Evolutionary conservation across 2,329 filamentous ascomycete genomes (phyloP).

Genomic region (Ophiostoma novo-ulmi): DNA sequence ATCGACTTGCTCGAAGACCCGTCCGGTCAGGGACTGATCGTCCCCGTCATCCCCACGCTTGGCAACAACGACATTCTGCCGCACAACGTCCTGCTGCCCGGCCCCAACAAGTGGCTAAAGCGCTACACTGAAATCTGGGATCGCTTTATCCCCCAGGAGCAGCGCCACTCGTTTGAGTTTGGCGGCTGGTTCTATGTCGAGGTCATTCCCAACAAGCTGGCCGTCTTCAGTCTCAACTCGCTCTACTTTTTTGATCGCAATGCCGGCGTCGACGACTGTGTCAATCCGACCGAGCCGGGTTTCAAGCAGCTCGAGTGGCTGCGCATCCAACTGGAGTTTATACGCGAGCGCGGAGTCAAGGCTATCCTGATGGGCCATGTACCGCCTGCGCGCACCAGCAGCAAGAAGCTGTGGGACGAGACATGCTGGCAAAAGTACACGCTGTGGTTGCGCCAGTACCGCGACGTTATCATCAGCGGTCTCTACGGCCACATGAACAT

Average conservation of each 20-base stretch:
- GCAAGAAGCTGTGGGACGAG: slow-evolving; percentile 90
- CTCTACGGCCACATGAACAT: slow-evolving; percentile 98
- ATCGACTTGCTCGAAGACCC: slow-evolving; percentile 61
- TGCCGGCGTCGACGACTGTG: slow-evolving; percentile 86
- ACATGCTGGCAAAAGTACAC: slow-evolving; percentile 98
- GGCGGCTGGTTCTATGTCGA: slow-evolving; percentile 95
- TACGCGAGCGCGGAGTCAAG: slow-evolving; percentile 83
- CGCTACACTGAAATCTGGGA: slow-evolving; percentile 74
- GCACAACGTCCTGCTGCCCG: slow-evolving; percentile 84
- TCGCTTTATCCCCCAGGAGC: slow-evolving; percentile 83
- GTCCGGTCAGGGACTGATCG: slow-evolving; percentile 53
- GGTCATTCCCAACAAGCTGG: slow-evolving; percentile 77
- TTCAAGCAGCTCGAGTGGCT: slow-evolving; percentile 97
- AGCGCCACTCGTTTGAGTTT: slow-evolving; percentile 83
- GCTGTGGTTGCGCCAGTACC: slow-evolving; percentile 82
- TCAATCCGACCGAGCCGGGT: slow-evolving; percentile 71
- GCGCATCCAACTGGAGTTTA: slow-evolving; percentile 75
- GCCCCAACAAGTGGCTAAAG: slow-evolving; percentile 81
- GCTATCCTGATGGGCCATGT: slow-evolving; percentile 93
- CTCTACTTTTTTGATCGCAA: slow-evolving; percentile 95
- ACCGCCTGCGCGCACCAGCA: slow-evolving; percentile 77
- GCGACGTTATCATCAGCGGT: slow-evolving; percentile 75
- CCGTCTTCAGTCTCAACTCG: slow-evolving; percentile 91
- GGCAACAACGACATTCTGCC: slow-evolving; percentile 98
- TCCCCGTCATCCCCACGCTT: slow-evolving; percentile 84